These are phyloP conservation scores for Darksidea phi DNA, from an alignment of 495 filamentous ascomycete genomes.

Conservation along the genomic window DNA sequence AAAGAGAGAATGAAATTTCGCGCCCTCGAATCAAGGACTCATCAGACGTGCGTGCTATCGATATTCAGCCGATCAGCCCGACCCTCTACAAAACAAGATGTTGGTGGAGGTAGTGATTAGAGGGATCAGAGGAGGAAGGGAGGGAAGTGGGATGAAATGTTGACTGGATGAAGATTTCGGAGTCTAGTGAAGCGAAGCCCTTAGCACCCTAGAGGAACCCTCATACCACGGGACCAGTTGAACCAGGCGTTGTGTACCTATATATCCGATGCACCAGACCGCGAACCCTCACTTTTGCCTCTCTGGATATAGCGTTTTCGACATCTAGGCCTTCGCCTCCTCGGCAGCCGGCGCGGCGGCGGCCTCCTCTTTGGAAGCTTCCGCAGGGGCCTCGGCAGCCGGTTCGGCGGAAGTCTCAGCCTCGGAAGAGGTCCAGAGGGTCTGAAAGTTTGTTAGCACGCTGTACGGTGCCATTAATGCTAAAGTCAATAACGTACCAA, in stretches of 20 bases:
- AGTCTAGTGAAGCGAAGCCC: conserved; percentile 29
- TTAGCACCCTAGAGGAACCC: conserved; percentile 27
- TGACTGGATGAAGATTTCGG: conserved; percentile 30
- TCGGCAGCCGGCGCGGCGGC: conserved; percentile 34
- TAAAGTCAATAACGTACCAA: conserved; percentile 60
- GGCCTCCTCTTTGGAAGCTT: conserved; percentile 26
- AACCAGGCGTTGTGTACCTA: conserved; percentile 28
- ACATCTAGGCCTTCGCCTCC: conserved; percentile 37
- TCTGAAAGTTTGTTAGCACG: conserved; percentile 55
- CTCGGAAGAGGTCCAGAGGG: conserved; percentile 99
- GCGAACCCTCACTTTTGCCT: conserved; percentile 35
- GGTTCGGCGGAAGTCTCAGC: conserved; percentile 59
- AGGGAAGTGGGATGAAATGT: conserved; percentile 12
- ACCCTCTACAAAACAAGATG: background rate
- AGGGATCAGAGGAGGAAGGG: background rate
- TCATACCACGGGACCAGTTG: conserved; percentile 20
- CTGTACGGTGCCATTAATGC: background rate
- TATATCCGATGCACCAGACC: conserved; percentile 35
- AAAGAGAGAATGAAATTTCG: background rate
- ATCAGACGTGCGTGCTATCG: conserved; percentile 12
- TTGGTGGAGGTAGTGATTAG: background rate
- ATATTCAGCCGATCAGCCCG: background rate
- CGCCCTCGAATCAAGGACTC: background rate
- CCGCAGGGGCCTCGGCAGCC: conserved; percentile 17
- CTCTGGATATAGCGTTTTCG: background rate